A percentile compares a stretch with the other conserved stretches of the same genome.
Evolutionary conservation across 2,329 filamentous ascomycete species (phyloP).

Genomic region (Verticillium zaregamsianum): DNA sequence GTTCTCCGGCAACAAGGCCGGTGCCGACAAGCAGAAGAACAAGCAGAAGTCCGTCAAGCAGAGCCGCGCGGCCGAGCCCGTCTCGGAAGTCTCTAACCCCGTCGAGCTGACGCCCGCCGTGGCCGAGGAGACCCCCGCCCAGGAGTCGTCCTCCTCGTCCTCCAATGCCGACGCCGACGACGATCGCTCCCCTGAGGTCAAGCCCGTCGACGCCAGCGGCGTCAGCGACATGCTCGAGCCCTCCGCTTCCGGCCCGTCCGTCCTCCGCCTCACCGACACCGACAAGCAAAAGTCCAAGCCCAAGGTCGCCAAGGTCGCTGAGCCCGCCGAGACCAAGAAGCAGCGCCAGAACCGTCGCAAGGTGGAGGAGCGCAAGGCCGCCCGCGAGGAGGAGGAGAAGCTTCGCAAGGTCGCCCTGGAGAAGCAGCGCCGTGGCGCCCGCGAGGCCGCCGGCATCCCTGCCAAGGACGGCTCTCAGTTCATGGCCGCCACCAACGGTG

Average conservation of each 20-base stretch:
- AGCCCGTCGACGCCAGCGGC: slow-evolving; percentile 57
- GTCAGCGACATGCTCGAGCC: slow-evolving; percentile 92
- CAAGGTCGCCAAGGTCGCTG: slow-evolving; percentile 57
- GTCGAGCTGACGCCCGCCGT: slow-evolving; percentile 55
- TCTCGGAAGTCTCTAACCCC: slow-evolving; percentile 49
- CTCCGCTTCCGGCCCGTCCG: slow-evolving; percentile 60
- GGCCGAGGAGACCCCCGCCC: slow-evolving; percentile 46
- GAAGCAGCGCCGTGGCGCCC: slow-evolving; percentile 76
- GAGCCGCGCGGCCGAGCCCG: slow-evolving; percentile 52
- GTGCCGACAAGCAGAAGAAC: slow-evolving; percentile 54
- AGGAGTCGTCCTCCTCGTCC: slow-evolving; percentile 62
- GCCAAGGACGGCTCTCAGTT: slow-evolving; percentile 74
- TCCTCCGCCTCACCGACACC: slow-evolving; percentile 72
- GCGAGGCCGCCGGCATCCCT: slow-evolving; percentile 75
- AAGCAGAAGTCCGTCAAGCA: slow-evolving; percentile 68
- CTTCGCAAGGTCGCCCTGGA: slow-evolving; percentile 73
- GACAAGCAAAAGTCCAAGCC: slow-evolving; percentile 59
- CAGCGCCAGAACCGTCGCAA: slow-evolving; percentile 90
- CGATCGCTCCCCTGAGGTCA: slow-evolving; percentile 66
- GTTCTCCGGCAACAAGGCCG: slow-evolving; percentile 43
- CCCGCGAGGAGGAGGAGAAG: slow-evolving; percentile 73
- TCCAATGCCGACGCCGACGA: slow-evolving; percentile 75
- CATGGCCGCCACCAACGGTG: slow-evolving; percentile 36
- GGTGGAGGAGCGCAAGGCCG: slow-evolving; percentile 72
- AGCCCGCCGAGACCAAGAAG: slow-evolving; percentile 83